phyloP scores from a whole-genome alignment of 2,329 filamentous ascomycete genomes.

The Paraphoma chrysanthemicola region DNA sequence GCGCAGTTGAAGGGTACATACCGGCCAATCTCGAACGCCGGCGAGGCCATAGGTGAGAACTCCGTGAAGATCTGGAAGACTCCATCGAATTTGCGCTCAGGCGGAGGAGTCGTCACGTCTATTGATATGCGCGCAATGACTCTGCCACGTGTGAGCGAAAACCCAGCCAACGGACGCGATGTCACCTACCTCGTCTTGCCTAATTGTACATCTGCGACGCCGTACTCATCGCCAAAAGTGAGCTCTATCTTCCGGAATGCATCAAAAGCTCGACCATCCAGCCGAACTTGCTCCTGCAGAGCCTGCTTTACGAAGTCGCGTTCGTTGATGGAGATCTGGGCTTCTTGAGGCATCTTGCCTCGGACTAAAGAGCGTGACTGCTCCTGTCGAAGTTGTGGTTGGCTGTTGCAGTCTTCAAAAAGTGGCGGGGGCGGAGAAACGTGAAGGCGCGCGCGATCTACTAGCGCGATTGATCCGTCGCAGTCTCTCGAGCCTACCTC shows the following conservation, averaged over 20 bases:
- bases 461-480: slow-evolving; percentile 18
- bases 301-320: slow-evolving; percentile 85
- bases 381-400: slow-evolving; percentile 11
- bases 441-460: slow-evolving; percentile 10
- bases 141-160: slow-evolving; percentile 55
- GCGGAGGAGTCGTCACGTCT: slow-evolving; percentile 83
- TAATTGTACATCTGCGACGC: slow-evolving; percentile 82
- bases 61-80: slow-evolving; percentile 93
- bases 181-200: slow-evolving; percentile 82
- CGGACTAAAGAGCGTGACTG: slow-evolving; percentile 2
- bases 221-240: slow-evolving; percentile 88
- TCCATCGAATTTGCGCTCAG: slow-evolving; percentile 93
- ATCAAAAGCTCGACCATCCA: slow-evolving; percentile 84
- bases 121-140: slow-evolving; percentile 85
- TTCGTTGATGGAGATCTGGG: slow-evolving; percentile 88
- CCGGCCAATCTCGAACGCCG: slow-evolving; percentile 85
- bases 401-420: slow-evolving; percentile 21
- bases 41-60: slow-evolving; percentile 89
- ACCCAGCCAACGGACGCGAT: neutral
- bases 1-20: slow-evolving; percentile 44
- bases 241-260: slow-evolving; percentile 80
- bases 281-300: slow-evolving; percentile 77
- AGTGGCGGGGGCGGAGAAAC: slow-evolving; percentile 35
- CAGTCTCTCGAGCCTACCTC: slow-evolving; percentile 21
- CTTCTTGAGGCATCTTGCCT: slow-evolving; percentile 83